phyloP scores from a whole-genome alignment of 345 rosid genomes.

The Populus alba region DNA sequence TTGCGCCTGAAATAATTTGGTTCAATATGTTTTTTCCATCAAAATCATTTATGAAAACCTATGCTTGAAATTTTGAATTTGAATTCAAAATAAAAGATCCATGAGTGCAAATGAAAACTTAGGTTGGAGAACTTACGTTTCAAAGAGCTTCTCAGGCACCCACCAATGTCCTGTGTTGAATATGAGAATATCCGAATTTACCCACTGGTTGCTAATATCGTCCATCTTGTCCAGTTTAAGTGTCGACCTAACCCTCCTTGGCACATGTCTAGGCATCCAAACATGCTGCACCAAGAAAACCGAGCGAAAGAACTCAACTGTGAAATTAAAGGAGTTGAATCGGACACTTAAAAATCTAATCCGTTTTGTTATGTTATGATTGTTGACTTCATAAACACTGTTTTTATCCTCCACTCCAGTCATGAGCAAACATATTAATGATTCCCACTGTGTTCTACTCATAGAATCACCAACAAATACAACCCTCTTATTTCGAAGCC shows the following conservation, averaged over 20 bases:
- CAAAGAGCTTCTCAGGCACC: constrained; percentile 95
- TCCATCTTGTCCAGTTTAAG: constrained; percentile 73
- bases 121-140: constrained; percentile 52
- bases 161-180: constrained; percentile 97
- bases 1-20: not conserved
- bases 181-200: constrained; percentile 67
- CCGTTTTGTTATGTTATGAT: constrained; percentile 71
- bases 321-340: constrained; percentile 68
- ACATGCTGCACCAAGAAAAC: constrained; percentile 89
- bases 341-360: constrained; percentile 75
- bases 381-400: constrained; percentile 79
- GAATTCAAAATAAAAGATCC: not conserved
- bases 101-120: constrained; percentile 6
- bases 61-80: not conserved
- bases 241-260: constrained; percentile 70
- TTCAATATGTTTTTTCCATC: not conserved
- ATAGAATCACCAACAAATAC: constrained; percentile 91
- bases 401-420: constrained; percentile 74
- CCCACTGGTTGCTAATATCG: constrained; percentile 69
- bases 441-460: constrained; percentile 94
- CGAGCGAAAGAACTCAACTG: constrained; percentile 80
- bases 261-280: constrained; percentile 60
- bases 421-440: constrained; percentile 82
- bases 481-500: constrained; percentile 61
- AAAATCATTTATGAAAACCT: constrained; percentile 1